Evolutionary conservation across 495 filamentous ascomycete species (phyloP).

Genomic region (Penicillium canariense): DNA sequence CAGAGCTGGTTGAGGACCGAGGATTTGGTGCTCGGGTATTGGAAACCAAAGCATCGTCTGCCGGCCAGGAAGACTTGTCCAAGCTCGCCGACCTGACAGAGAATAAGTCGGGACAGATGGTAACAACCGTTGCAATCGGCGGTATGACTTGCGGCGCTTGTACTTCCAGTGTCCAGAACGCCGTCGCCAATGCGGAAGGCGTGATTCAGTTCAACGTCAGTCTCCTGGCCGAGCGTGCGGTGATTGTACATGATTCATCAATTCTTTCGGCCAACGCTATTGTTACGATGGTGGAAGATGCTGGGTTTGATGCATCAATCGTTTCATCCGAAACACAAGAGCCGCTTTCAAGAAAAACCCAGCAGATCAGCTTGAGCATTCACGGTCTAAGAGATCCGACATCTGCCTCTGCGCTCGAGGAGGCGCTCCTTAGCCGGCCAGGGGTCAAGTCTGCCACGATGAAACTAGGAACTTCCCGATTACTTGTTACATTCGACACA

Average conservation of each 20-base stretch:
- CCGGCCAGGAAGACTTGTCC: slow-evolving; percentile 12
- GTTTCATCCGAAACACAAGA: slow-evolving; percentile 49
- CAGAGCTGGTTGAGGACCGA: slow-evolving; percentile 85
- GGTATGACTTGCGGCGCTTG: slow-evolving; percentile 98
- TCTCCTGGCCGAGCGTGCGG: slow-evolving; percentile 85
- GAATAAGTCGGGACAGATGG: slow-evolving; percentile 44
- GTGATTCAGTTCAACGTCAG: slow-evolving; percentile 90
- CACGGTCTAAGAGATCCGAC: slow-evolving; percentile 73
- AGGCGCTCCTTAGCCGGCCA: slow-evolving; percentile 57
- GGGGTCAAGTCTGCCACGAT: slow-evolving; percentile 75
- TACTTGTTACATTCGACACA: slow-evolving; percentile 68
- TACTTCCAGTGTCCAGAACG: slow-evolving; percentile 83
- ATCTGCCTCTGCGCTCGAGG: slow-evolving; percentile 69
- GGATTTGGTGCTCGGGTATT: slow-evolving; percentile 89
- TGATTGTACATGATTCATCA: slow-evolving; percentile 76
- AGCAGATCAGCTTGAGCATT: slow-evolving; percentile 70
- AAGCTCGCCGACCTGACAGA: slow-evolving; percentile 31
- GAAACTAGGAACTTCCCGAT: slow-evolving; percentile 62
- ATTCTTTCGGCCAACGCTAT: slow-evolving; percentile 70
- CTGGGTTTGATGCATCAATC: slow-evolving; percentile 83
- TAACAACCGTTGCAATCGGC: slow-evolving; percentile 80
- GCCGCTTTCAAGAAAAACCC: slow-evolving; percentile 33
- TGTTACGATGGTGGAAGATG: slow-evolving; percentile 62
- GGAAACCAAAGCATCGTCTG: slow-evolving; percentile 34
- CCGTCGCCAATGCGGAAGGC: slow-evolving; percentile 73